phyloP scores from a whole-genome alignment of 192 early-diverging fungal genomes.

The Thamnidium elegans region DNA sequence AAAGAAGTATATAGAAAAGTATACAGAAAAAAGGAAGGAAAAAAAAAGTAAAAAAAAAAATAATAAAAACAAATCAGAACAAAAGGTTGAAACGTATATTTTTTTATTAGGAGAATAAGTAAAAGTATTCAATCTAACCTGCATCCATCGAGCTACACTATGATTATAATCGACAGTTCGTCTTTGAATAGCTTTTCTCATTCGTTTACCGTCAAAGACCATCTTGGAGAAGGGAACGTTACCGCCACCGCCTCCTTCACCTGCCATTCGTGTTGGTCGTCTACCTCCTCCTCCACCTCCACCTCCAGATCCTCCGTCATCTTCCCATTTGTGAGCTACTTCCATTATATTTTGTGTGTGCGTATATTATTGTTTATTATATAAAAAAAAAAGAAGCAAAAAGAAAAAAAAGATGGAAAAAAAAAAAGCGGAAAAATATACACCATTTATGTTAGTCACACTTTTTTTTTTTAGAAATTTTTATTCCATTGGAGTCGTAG shows the following conservation, averaged over 20 bases:
- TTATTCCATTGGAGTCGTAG: too few relatives aligned
- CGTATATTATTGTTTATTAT: neutral
- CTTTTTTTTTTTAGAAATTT: too few relatives aligned
- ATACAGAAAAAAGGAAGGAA: neutral
- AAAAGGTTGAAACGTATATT: neutral
- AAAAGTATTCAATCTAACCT: slow-evolving; percentile 47
- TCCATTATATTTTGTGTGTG: neutral
- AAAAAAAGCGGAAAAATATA: too few relatives aligned
- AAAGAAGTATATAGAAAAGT: neutral
- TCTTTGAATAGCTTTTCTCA: slow-evolving; percentile 88
- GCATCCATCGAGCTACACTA: slow-evolving; percentile 70
- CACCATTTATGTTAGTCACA: too few relatives aligned
- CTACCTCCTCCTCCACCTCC: neutral
- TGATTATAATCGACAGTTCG: slow-evolving; percentile 93
- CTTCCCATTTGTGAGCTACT: slow-evolving; percentile 17
- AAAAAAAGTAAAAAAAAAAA: slow-evolving; percentile 2
- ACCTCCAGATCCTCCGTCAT: slow-evolving; percentile 2
- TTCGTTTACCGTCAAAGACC: slow-evolving; percentile 69
- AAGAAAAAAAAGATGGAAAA: too few relatives aligned
- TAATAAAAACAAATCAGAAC: neutral
- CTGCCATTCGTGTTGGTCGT: slow-evolving; percentile 1
- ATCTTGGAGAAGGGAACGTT: slow-evolving; percentile 32
- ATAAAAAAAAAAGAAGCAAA: too few relatives aligned
- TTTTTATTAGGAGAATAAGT: neutral
- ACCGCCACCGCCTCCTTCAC: neutral